Evolutionary conservation across 768 basidiomycete genomes (phyloP).

Genomic region (Mycena epipterygia): DNA sequence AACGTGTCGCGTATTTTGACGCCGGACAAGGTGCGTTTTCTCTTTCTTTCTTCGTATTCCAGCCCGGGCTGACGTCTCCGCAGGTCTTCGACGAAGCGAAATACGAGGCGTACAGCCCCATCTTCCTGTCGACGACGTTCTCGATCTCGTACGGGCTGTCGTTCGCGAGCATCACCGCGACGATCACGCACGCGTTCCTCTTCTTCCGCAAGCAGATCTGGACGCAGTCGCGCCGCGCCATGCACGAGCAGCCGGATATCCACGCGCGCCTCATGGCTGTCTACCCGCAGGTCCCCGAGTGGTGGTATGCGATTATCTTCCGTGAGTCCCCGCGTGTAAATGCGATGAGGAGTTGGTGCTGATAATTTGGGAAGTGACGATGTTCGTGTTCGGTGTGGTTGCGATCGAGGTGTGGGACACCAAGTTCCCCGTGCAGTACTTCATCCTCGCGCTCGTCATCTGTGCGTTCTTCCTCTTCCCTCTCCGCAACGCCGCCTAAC

Average conservation of each 20-base stretch:
- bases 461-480: conserved; percentile 47
- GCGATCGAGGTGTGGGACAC: conserved; percentile 68
- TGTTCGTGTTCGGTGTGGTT: conserved; percentile 65
- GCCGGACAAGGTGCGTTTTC: conserved; percentile 45
- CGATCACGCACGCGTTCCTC: conserved; percentile 77
- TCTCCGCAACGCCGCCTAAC: background rate
- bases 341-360: background rate
- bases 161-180: conserved; percentile 85
- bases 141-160: conserved; percentile 82
- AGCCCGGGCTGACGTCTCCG: conserved; percentile 29
- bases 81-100: conserved; percentile 66
- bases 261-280: conserved; percentile 86
- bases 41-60: background rate
- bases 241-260: conserved; percentile 87
- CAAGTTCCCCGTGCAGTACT: conserved; percentile 63
- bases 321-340: background rate
- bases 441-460: conserved; percentile 79
- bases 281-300: conserved; percentile 77
- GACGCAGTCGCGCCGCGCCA: conserved; percentile 76
- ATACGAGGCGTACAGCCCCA: conserved; percentile 70
- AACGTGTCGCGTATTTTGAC: conserved; percentile 71
- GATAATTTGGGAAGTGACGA: conserved; percentile 32
- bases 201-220: conserved; percentile 88
- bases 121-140: conserved; percentile 80
- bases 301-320: conserved; percentile 87